Evolutionary conservation across 164 flowering plant species (phyloP).

Genomic region (Pachysandra terminalis): DNA sequence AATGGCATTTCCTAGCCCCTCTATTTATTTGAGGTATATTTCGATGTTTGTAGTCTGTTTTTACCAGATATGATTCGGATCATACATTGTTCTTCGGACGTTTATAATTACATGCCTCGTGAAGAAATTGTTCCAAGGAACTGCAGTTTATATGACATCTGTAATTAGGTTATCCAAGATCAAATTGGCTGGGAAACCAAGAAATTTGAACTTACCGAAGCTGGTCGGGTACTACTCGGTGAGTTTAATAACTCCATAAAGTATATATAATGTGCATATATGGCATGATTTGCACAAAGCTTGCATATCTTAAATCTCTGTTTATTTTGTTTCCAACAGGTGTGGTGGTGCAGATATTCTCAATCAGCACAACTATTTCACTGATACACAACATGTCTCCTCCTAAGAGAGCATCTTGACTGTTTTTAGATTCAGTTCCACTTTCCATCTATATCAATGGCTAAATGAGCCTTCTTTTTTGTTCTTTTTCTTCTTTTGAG

Average conservation of each 20-base stretch:
- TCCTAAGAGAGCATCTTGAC: constrained; percentile 48
- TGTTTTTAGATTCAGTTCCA: not conserved
- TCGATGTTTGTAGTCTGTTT: too few species aligned
- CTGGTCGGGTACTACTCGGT: constrained; percentile 31
- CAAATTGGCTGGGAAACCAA: constrained; percentile 23
- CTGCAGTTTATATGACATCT: not conserved
- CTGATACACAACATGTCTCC: constrained; percentile 58
- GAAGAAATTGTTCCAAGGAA: too few species aligned
- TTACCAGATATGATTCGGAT: too few species aligned
- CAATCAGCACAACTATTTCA: constrained; percentile 28
- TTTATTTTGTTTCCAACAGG: constrained; percentile 25
- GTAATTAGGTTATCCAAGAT: constrained; percentile 30
- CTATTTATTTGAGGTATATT: too few species aligned
- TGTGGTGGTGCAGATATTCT: constrained; percentile 29
- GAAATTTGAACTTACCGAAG: constrained; percentile 36
- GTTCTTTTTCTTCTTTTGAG: not conserved
- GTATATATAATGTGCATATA: not conserved
- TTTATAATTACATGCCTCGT: too few species aligned
- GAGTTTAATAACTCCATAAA: constrained; percentile 11
- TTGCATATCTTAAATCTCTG: not conserved
- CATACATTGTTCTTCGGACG: too few species aligned
- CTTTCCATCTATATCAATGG: not conserved
- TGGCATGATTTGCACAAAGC: not conserved
- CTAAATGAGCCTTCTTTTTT: not conserved
- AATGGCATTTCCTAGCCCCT: too few species aligned